Evolutionary conservation across 225 moss, liverwort and hornwort species (phyloP).

Genomic region (Physcomitrellopsis africana): DNA sequence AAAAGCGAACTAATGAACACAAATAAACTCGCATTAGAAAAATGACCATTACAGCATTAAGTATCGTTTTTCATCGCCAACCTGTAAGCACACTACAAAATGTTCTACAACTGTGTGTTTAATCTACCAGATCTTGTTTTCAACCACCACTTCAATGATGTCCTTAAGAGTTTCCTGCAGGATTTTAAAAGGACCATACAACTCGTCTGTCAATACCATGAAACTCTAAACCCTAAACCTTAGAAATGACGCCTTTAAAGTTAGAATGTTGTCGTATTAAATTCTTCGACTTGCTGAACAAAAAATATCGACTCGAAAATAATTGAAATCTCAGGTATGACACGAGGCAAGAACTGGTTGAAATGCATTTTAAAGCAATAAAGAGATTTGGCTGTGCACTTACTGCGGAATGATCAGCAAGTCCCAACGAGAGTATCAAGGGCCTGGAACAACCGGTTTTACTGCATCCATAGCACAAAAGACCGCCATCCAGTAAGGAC

Average conservation of each 20-base stretch:
- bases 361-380: not conserved
- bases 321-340: not conserved
- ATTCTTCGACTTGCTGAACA: not conserved
- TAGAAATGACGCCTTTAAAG: not conserved
- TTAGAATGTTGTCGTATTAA: not conserved
- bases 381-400: conserved; percentile 5
- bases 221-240: not conserved
- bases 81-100: no score
- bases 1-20: no score
- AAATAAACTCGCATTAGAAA: no score
- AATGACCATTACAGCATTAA: no score
- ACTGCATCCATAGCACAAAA: conserved; percentile 50
- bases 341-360: not conserved
- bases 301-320: not conserved
- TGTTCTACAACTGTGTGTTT: not conserved
- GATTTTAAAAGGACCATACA: not conserved
- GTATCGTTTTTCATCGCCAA: no score
- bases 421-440: conserved; percentile 79
- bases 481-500: conserved; percentile 6
- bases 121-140: conserved; percentile 62
- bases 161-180: conserved; percentile 54
- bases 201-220: conserved; percentile 4
- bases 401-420: conserved; percentile 72
- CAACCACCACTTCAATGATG: conserved; percentile 53
- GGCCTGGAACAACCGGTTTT: conserved; percentile 68